Base-by-base conservation (phyloP, 176 grass and related monocot species). In the Dendrocalamus sinicus region DNA sequence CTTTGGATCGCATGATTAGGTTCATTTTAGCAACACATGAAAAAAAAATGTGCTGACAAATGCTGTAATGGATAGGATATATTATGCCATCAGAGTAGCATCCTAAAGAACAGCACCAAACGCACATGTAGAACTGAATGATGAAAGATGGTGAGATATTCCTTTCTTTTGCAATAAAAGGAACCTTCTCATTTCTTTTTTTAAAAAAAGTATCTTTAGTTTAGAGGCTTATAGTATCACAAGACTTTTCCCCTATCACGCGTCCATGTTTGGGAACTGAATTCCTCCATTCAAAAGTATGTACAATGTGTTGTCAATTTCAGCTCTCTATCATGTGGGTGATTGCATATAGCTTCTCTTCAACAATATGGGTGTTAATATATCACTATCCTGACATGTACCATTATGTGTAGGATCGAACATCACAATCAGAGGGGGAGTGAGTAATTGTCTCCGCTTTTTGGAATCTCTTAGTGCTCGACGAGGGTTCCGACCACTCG, bases 131-230 rank as follows among this genome's bases (percentile, higher is more conserved):
- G 30, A 68, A 68, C 10, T 68, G 48, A 77, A 77, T 67, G 73
- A 85, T 77, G 73, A 28, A 77, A 85, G 61, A 67, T 67, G 65
- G 46, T 57, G 73, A 57, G 47, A 77, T 32, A 68, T 84, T 55
- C 48, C 61, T 76, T 67, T 55, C 48, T 76, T 57, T 85, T 68
- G 72, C 37, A 44, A 46, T 39, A 43, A 77, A 85, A 85, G 30
- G 83, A 2, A 43, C 20, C 47, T 77, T 68, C 73, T 57, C 9
- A 4, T 55, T 81, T 23, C 3, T 5, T 67, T 40, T 16, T 22
- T 75, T 46, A 11, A 20, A 52, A 52, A 52, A 15, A 6, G 14
- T 40, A 16, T 32, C 75, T 75, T 26, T 35, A 14, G n/a, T 30
- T 77, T 53, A 57, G 73, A 41, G 45, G 19, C 81, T 74, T 83